These are phyloP conservation scores for Aspergillus texensis DNA, from an alignment of 2,329 filamentous ascomycete genomes.

Conservation along the genomic window DNA sequence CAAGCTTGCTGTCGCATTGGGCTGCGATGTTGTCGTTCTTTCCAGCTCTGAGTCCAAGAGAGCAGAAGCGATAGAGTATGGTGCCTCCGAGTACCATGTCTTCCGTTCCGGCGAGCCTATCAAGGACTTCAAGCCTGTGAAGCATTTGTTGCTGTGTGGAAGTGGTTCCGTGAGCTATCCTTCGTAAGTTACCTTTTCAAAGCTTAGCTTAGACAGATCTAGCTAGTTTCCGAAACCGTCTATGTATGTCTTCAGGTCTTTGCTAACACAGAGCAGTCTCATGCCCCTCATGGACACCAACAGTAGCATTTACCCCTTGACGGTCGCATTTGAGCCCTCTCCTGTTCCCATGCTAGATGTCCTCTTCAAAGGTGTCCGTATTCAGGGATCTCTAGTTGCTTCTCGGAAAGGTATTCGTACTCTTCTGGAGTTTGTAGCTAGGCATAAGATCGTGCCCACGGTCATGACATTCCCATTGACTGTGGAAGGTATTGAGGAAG, in stretches of 20 bases:
- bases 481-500: constrained; percentile 50
- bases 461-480: constrained; percentile 65
- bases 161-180: constrained; percentile 14
- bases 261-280: constrained; percentile 8
- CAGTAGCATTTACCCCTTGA: constrained; percentile 34
- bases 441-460: constrained; percentile 64
- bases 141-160: constrained; percentile 21
- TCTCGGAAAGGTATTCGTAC: constrained; percentile 65
- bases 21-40: constrained; percentile 53
- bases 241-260: too few relatives aligned
- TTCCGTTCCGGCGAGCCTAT: constrained; percentile 6
- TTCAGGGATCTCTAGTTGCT: constrained; percentile 66
- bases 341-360: constrained; percentile 48
- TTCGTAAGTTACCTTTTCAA: constrained; percentile 9
- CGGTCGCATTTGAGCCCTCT: constrained; percentile 23
- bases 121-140: constrained; percentile 15
- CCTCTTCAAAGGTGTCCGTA: constrained; percentile 56
- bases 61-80: constrained; percentile 45
- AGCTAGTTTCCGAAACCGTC: neutral
- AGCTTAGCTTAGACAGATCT: neutral
- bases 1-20: constrained; percentile 68
- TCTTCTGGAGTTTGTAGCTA: constrained; percentile 64
- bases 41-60: constrained; percentile 25
- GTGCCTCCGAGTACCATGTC: constrained; percentile 63
- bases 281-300: constrained; percentile 29